A percentile compares a stretch with the other conserved stretches of the same genome.
Conservation (phyloP, 2,329 filamentous ascomycete genomes). For the Fusarium coffeatum region DNA sequence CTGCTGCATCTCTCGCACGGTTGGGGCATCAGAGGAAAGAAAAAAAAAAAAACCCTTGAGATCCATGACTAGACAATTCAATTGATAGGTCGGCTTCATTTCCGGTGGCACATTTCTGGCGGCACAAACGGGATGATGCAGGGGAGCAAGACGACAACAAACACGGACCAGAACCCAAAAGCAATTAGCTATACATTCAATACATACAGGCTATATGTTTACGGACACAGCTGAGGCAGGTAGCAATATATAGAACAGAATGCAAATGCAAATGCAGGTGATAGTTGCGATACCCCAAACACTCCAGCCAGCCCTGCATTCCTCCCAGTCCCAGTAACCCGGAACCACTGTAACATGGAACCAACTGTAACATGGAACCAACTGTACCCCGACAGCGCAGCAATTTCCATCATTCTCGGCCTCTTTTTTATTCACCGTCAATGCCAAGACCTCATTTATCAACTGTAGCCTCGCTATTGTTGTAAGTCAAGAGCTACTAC, state of each 20-base stretch:
- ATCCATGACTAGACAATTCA: background rate
- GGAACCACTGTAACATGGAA: slow-evolving; percentile 7
- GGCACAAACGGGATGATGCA: slow-evolving; percentile 23
- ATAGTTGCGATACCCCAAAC: background rate
- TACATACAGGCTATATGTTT: background rate
- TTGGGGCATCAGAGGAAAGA: slow-evolving; percentile 23
- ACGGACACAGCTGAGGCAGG: slow-evolving; percentile 1
- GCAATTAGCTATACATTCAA: background rate
- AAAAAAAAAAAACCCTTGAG: background rate
- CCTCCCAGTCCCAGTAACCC: slow-evolving; percentile 27
- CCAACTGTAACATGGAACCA: background rate
- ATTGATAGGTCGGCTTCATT: slow-evolving; percentile 23
- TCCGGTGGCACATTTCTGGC: slow-evolving; percentile 28
- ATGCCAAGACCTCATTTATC: slow-evolving; percentile 14
- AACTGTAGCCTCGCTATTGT: background rate
- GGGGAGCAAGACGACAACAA: slow-evolving; percentile 14
- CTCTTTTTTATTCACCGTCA: background rate
- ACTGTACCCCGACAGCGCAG: slow-evolving; percentile 9
- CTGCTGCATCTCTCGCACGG: slow-evolving; percentile 32
- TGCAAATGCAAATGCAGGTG: background rate
- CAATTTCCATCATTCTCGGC: background rate
- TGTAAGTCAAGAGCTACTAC: background rate
- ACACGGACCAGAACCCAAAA: slow-evolving; percentile 24
- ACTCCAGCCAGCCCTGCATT: slow-evolving; percentile 7
- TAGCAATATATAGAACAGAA: too few species aligned